Conservation (phyloP, 352 stramenopile species). For the Pseudoperonospora humuli region DNA sequence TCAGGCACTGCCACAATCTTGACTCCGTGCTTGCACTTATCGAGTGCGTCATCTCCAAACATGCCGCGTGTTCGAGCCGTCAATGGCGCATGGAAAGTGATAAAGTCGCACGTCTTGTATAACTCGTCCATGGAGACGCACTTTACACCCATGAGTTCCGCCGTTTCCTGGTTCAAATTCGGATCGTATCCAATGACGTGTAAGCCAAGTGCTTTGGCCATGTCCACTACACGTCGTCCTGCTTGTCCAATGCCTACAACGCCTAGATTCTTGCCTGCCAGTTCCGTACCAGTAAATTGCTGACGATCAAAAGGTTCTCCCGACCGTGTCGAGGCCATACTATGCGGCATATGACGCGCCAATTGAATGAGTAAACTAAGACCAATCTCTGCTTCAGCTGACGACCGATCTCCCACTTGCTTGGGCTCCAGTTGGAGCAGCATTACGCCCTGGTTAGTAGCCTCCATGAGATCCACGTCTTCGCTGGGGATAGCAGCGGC, state of each 20-base stretch:
- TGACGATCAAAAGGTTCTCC: slow-evolving; percentile 30
- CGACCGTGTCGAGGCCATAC: slow-evolving; percentile 32
- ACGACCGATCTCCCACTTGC: slow-evolving; percentile 61
- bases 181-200: slow-evolving; percentile 68
- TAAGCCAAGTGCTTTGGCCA: slow-evolving; percentile 62
- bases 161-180: slow-evolving; percentile 61
- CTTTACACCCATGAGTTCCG: slow-evolving; percentile 56
- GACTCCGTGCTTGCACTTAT: slow-evolving; percentile 86
- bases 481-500: slow-evolving; percentile 49
- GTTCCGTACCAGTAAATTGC: slow-evolving; percentile 49
- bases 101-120: slow-evolving; percentile 83
- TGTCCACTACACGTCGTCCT: slow-evolving; percentile 64
- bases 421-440: slow-evolving; percentile 72
- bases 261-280: slow-evolving; percentile 51
- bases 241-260: slow-evolving; percentile 70
- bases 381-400: slow-evolving; percentile 64
- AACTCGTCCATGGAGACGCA: slow-evolving; percentile 50
- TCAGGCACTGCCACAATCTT: slow-evolving; percentile 82
- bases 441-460: slow-evolving; percentile 66
- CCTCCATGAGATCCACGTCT: slow-evolving; percentile 64
- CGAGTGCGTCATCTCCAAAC: slow-evolving; percentile 73
- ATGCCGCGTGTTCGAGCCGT: slow-evolving; percentile 88
- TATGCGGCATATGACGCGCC: slow-evolving; percentile 45
- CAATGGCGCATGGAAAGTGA: slow-evolving; percentile 93
- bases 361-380: slow-evolving; percentile 61